Base-by-base conservation (phyloP, 2,329 filamentous ascomycete genomes). In the Penicillium sumatraense region DNA sequence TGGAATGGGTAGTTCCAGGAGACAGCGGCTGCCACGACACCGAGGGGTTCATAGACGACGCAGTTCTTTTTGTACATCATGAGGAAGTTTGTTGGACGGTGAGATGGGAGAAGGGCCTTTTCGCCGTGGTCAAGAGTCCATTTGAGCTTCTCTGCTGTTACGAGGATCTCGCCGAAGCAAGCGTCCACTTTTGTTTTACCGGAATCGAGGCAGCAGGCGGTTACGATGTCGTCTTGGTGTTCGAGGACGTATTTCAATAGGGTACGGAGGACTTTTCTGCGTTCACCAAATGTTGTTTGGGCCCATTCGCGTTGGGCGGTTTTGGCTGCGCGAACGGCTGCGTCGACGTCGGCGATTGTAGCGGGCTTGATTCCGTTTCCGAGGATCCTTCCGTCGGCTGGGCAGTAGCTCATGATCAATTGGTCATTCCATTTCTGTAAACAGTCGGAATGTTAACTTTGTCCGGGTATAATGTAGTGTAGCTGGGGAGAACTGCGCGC, bases 1-100 rank as follows among this genome's bases (percentile, higher is more conserved):
- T 99, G 95, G 75, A 98, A 96, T 41, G 91, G 87, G 72, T 92
- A 98, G 79, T 99, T 99, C 95, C 95, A 99, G 70, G 90, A 95
- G 40, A 99, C 91, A 49, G 93, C 88, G 16, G 95, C 93, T 10
- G 91, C 89, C 5, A 99, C 90, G 31, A 99, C 91, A 14, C 95
- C 95, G 18, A 98, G 80, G 13, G 95, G 93, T 75, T 99, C 93
- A 74, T 96, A 99, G 47, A 84, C 80, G 24, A 99, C 92, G 59
- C 87, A 88, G 70, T 97, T 97, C 72, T 85, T 86, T 82, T 99
- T 99, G 78, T 98, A 97, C 76, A 87, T 85, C 91, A 99, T 96
- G 60, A 99, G 83, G 42, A 96, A 81, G 73, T 96, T 97, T 1
- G 92, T 96, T 5, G 93, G 91, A 50, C 95, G 83, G 46, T 80